A percentile compares a stretch with the other conserved stretches of the same genome.
These are phyloP conservation scores for Rhododendron henanense DNA, from an alignment of 148 eudicot species.

Conservation along the genomic window DNA sequence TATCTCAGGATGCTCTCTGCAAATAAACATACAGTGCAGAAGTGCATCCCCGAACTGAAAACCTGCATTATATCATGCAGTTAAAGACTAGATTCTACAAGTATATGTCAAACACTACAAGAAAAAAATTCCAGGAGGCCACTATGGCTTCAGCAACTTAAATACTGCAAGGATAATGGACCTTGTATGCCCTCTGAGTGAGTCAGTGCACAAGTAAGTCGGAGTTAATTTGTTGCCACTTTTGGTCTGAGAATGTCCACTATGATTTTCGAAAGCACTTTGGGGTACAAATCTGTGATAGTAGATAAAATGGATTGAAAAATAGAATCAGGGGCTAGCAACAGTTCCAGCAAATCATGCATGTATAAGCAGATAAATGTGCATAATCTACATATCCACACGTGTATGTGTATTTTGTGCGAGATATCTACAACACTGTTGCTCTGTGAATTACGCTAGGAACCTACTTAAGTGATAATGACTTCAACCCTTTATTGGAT, in stretches of 20 bases:
- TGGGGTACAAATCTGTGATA: not conserved
- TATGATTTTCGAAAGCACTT: not conserved
- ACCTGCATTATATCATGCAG: slow-evolving; percentile 33
- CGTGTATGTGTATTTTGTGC: not conserved
- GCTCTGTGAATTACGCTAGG: not conserved
- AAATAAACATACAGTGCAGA: slow-evolving; percentile 74
- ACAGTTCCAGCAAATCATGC: not conserved
- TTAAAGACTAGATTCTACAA: not conserved
- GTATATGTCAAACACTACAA: not conserved
- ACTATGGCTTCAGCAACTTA: not conserved
- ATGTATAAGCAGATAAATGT: not conserved
- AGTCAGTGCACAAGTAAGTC: not conserved
- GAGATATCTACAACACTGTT: not conserved
- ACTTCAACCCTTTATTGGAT: not conserved
- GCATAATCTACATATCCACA: not conserved
- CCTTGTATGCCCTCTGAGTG: not conserved
- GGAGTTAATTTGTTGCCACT: not conserved
- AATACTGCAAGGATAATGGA: not conserved
- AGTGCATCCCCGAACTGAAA: slow-evolving; percentile 75
- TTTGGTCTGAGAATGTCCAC: not conserved
- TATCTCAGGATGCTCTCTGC: slow-evolving; percentile 88
- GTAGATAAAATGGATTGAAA: not conserved
- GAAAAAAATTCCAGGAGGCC: not conserved
- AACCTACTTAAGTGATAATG: not conserved
- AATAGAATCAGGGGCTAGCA: not conserved